Percentiles rank a stretch among this genome's conserved stretches.
phyloP scores from a whole-genome alignment of 1,139 yeast genomes.

The Kazachstania sp. region DNA sequence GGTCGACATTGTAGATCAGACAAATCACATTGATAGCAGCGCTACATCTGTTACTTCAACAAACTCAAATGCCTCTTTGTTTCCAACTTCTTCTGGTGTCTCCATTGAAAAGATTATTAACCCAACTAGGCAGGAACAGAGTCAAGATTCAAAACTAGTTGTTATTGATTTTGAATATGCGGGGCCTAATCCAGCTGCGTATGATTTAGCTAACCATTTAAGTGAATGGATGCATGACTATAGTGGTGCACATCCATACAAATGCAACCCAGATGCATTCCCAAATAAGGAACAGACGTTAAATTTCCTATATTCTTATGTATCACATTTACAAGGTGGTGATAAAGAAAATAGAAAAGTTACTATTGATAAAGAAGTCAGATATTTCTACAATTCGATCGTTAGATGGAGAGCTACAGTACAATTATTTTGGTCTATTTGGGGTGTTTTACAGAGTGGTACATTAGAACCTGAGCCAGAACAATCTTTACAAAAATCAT shows the following conservation, averaged over 20 bases:
- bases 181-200: constrained; percentile 88
- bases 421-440: constrained; percentile 73
- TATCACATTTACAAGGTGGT: constrained; percentile 31
- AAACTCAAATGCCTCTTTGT: constrained; percentile 15
- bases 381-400: constrained; percentile 52
- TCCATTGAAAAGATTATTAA: constrained; percentile 32
- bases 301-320: constrained; percentile 66
- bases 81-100: constrained; percentile 30
- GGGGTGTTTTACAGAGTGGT: constrained; percentile 85
- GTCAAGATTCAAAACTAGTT: constrained; percentile 67
- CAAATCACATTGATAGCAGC: constrained; percentile 28
- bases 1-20: constrained; percentile 8
- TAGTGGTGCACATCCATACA: constrained; percentile 46
- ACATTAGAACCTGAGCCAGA: constrained; percentile 20
- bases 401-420: constrained; percentile 76
- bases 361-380: constrained; percentile 47
- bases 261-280: constrained; percentile 50
- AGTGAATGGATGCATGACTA: constrained; percentile 97
- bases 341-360: constrained; percentile 9
- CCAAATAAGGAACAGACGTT: constrained; percentile 63
- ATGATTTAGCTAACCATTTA: constrained; percentile 80
- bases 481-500: constrained; percentile 17
- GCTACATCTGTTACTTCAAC: constrained; percentile 9
- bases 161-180: constrained; percentile 96
- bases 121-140: constrained; percentile 32